These are phyloP conservation scores for Alternaria viburni DNA, from an alignment of 2,329 filamentous ascomycete species.

Conservation along the genomic window DNA sequence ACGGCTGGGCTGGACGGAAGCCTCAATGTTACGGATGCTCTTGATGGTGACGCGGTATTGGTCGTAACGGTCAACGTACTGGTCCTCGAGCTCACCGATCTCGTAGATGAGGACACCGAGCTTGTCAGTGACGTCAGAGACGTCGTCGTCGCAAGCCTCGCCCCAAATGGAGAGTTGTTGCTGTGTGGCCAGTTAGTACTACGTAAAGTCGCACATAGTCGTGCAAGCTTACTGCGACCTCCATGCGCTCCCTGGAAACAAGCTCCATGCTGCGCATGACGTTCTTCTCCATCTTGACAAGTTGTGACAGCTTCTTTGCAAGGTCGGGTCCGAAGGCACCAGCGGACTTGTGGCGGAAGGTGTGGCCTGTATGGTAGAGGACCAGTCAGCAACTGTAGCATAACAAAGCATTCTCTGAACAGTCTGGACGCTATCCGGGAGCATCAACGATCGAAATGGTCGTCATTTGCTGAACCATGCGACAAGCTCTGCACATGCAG, in stretches of 20 bases:
- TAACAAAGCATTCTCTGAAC: not conserved
- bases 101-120: slow-evolving; percentile 97
- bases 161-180: slow-evolving; percentile 99
- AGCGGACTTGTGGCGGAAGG: slow-evolving; percentile 74
- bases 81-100: slow-evolving; percentile 96
- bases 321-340: slow-evolving; percentile 85
- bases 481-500: not conserved
- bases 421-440: not conserved
- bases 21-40: slow-evolving; percentile 98
- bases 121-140: slow-evolving; percentile 99
- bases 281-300: slow-evolving; percentile 99
- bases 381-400: slow-evolving; percentile 11
- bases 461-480: not conserved
- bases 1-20: slow-evolving; percentile 95
- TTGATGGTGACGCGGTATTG: slow-evolving; percentile 99
- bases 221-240: slow-evolving; percentile 80
- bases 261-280: slow-evolving; percentile 98
- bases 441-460: too few species aligned
- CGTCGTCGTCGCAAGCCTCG: slow-evolving; percentile 92
- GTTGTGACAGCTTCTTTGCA: slow-evolving; percentile 94
- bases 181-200: slow-evolving; percentile 55
- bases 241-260: slow-evolving; percentile 95
- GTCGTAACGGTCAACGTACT: slow-evolving; percentile 98
- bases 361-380: slow-evolving; percentile 62
- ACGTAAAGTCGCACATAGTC: slow-evolving; percentile 2